A percentile compares a stretch with the other conserved stretches of the same genome.
These are phyloP conservation scores for Avena atlantica DNA, from an alignment of 176 grass and related monocot genomes.

Conservation along the genomic window DNA sequence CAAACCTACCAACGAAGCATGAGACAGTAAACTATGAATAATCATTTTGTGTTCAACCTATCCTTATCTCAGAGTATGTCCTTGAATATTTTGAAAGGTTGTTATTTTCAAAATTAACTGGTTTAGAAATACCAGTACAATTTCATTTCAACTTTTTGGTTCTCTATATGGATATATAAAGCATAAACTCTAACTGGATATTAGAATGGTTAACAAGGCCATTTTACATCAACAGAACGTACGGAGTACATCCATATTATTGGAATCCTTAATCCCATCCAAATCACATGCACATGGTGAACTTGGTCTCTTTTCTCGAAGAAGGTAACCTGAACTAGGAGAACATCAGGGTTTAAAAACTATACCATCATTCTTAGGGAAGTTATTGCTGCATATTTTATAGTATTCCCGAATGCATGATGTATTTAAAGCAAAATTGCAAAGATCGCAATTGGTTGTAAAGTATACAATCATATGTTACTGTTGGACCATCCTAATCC, in stretches of 20 bases:
- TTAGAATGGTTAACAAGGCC: not conserved
- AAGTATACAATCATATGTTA: not conserved
- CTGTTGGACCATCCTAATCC: constrained; percentile 14
- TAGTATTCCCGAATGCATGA: not conserved
- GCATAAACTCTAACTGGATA: constrained; percentile 21
- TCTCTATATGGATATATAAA: constrained; percentile 10
- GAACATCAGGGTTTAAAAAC: constrained; percentile 12
- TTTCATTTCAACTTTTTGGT: constrained; percentile 29
- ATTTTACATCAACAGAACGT: constrained; percentile 39
- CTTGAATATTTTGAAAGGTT: not conserved
- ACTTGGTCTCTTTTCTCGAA: not conserved
- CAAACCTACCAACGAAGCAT: constrained; percentile 56
- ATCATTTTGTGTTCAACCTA: constrained; percentile 20
- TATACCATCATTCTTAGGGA: not conserved
- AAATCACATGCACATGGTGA: constrained; percentile 19
- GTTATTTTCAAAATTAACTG: not conserved
- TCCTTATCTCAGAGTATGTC: constrained; percentile 9
- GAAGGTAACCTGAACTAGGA: constrained; percentile 11
- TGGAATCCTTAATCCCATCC: constrained; percentile 30
- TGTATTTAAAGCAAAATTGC: not conserved
- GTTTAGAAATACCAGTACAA: not conserved
- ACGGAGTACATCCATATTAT: not conserved
- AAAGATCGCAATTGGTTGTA: not conserved
- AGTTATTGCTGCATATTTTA: constrained; percentile 1
- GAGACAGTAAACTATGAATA: constrained; percentile 35